Conservation (phyloP, 208 protist species). For the Endotrypanum monterogeii region DNA sequence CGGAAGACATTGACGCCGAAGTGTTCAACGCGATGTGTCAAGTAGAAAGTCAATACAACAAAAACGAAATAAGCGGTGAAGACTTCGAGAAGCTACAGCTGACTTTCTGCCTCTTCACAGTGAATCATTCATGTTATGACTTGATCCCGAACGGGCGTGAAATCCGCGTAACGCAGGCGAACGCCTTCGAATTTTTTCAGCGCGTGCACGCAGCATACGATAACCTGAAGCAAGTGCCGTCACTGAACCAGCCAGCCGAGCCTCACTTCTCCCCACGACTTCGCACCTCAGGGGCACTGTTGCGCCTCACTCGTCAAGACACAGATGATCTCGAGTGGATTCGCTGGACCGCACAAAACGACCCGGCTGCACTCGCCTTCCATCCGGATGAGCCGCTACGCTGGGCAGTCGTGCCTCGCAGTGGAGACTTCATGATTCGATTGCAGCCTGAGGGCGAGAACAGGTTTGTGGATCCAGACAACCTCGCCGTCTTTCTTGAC, state of each 20-base stretch:
- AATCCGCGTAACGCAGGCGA: slow-evolving; percentile 41
- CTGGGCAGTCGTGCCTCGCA: slow-evolving; percentile 28
- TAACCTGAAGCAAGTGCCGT: slow-evolving; percentile 4
- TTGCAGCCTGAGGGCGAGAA: slow-evolving; percentile 24
- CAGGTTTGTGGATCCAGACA: slow-evolving; percentile 13
- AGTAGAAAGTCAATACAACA: slow-evolving; percentile 15
- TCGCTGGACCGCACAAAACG: slow-evolving; percentile 12
- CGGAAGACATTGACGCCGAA: slow-evolving; percentile 21
- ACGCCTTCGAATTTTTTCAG: slow-evolving; percentile 47
- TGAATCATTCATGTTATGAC: slow-evolving; percentile 21
- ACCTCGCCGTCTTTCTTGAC: slow-evolving; percentile 20
- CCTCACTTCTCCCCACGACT: slow-evolving; percentile 5
- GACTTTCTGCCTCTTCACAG: slow-evolving; percentile 35
- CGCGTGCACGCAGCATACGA: slow-evolving; percentile 32
- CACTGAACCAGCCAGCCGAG: slow-evolving; percentile 3
- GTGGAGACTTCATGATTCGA: slow-evolving; percentile 27
- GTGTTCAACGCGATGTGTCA: slow-evolving; percentile 11
- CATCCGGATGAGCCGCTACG: slow-evolving; percentile 26
- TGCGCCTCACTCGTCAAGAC: slow-evolving; percentile 26
- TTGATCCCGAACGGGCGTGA: slow-evolving; percentile 53
- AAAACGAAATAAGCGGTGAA: slow-evolving; percentile 21
- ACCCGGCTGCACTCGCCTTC: slow-evolving; percentile 19
- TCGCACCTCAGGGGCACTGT: slow-evolving; percentile 6
- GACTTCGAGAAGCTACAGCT: slow-evolving; percentile 30
- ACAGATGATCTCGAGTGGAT: slow-evolving; percentile 14